Conservation (phyloP, 805 yeast genomes). For the Saturnispora dispora region DNA sequence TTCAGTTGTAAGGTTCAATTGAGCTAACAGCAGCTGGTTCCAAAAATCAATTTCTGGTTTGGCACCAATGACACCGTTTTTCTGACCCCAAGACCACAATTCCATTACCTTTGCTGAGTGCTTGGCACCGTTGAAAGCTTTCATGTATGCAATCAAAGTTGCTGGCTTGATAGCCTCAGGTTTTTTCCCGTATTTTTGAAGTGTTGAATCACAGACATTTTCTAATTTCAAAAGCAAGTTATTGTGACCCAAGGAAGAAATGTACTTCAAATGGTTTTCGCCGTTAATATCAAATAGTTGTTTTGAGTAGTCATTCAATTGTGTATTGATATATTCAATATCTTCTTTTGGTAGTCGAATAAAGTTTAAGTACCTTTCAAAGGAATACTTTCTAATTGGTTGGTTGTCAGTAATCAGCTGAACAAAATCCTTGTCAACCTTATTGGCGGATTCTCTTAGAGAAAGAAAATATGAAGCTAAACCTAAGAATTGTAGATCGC, state of each 20-base stretch:
- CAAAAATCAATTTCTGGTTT: slow-evolving; percentile 33
- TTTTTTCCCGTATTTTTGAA: slow-evolving; percentile 6
- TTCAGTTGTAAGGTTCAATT: slow-evolving; percentile 19
- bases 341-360: slow-evolving; percentile 7
- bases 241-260: slow-evolving; percentile 3
- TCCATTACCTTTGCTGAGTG: slow-evolving; percentile 10
- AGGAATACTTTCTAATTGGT: neutral
- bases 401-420: slow-evolving; percentile 12
- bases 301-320: slow-evolving; percentile 6
- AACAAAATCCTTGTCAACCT: slow-evolving; percentile 18
- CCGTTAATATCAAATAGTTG: slow-evolving; percentile 24
- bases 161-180: slow-evolving; percentile 9
- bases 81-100: slow-evolving; percentile 9
- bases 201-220: slow-evolving; percentile 2
- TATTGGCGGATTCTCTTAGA: slow-evolving; percentile 11
- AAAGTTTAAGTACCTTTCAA: neutral
- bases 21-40: slow-evolving; percentile 44
- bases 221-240: slow-evolving; percentile 8
- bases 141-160: slow-evolving; percentile 11
- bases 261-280: slow-evolving; percentile 19
- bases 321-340: slow-evolving; percentile 3
- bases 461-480: slow-evolving; percentile 16
- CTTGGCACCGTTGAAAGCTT: slow-evolving; percentile 10
- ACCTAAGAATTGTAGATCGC: slow-evolving; percentile 13
- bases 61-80: slow-evolving; percentile 14